phyloP scores from a whole-genome alignment of 306 rosid genomes.

The Inga oerstediana region DNA sequence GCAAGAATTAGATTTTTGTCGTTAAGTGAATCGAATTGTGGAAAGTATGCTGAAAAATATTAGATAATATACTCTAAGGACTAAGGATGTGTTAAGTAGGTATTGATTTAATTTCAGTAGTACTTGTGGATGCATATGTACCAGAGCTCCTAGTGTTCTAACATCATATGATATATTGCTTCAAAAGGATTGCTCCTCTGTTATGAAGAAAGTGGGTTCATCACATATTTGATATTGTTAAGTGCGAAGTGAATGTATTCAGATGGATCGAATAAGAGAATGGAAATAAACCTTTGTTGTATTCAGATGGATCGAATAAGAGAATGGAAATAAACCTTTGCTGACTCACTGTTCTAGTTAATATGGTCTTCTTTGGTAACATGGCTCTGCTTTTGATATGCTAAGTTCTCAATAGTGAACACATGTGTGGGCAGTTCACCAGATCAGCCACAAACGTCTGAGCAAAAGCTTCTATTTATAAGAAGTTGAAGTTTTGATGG shows the following conservation, averaged over 20 bases:
- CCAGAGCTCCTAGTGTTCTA: background rate
- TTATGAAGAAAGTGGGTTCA: too few species aligned
- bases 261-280: background rate
- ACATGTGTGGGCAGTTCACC: background rate
- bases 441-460: background rate
- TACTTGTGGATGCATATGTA: background rate
- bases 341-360: background rate
- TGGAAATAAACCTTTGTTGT: too few species aligned
- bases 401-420: background rate
- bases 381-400: background rate
- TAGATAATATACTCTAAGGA: background rate
- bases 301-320: background rate
- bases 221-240: background rate
- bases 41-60: too few species aligned
- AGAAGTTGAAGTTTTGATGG: background rate
- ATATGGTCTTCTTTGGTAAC: background rate
- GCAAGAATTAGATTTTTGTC: too few species aligned
- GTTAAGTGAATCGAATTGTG: too few species aligned
- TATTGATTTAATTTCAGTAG: background rate
- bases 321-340: background rate
- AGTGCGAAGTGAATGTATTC: background rate
- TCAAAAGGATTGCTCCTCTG: too few species aligned
- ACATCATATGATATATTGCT: too few species aligned
- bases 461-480: too few species aligned
- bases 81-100: background rate